Conservation (phyloP, 2,329 filamentous ascomycete genomes). For the Xylaria sp. region DNA sequence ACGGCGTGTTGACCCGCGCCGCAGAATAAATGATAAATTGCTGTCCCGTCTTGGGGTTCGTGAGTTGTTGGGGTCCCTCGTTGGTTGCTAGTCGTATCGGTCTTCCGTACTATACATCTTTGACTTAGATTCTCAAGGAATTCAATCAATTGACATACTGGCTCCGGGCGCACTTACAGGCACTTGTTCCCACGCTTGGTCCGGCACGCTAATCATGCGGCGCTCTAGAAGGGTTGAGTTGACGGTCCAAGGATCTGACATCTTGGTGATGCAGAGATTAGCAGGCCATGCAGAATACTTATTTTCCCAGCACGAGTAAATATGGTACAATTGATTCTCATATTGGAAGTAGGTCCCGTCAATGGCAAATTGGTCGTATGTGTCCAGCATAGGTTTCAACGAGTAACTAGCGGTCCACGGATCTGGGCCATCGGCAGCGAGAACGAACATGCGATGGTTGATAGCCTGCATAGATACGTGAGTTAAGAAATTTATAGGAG, state of each 20-base stretch:
- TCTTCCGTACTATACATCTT: constrained; percentile 37
- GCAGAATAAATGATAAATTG: constrained; percentile 46
- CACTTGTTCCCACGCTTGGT: constrained; percentile 45
- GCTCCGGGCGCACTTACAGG: constrained; percentile 27
- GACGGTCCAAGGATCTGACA: constrained; percentile 44
- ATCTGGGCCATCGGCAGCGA: constrained; percentile 40
- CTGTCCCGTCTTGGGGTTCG: constrained; percentile 45
- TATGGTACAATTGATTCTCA: constrained; percentile 42
- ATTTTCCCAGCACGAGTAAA: constrained; percentile 46
- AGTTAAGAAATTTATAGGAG: not conserved
- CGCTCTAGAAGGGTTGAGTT: constrained; percentile 41
- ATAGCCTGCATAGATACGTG: constrained; percentile 34
- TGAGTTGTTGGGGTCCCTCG: constrained; percentile 45
- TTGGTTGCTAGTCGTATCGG: constrained; percentile 44
- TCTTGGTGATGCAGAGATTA: constrained; percentile 45
- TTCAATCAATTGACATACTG: not conserved
- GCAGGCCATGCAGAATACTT: constrained; percentile 45
- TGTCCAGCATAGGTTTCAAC: constrained; percentile 43
- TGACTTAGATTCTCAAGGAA: constrained; percentile 5
- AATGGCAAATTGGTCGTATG: constrained; percentile 46
- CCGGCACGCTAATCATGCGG: constrained; percentile 43
- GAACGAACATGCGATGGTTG: constrained; percentile 47
- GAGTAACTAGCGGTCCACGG: constrained; percentile 43
- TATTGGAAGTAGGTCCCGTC: constrained; percentile 45
- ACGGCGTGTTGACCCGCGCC: constrained; percentile 46